Percentiles rank a stretch among this genome's conserved stretches.
Conservation (phyloP, 495 filamentous ascomycete species). For the Neurospora sp. region DNA sequence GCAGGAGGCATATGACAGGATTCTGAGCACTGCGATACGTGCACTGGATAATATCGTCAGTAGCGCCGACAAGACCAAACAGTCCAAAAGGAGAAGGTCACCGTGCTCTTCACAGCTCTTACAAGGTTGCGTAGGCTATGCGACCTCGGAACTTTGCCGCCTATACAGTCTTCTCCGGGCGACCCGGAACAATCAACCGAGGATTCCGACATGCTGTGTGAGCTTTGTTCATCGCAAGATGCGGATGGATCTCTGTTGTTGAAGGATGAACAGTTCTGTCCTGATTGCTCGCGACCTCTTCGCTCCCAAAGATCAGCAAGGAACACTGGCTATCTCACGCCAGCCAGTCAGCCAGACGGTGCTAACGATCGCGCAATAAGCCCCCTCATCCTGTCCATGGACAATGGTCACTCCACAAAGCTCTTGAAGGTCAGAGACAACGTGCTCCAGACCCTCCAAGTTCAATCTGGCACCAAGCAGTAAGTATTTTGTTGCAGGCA, state of each 20-base stretch:
- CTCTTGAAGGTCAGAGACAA: not conserved
- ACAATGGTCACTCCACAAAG: not conserved
- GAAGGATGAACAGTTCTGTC: not conserved
- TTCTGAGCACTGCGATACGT: not conserved
- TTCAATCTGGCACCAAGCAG: not conserved
- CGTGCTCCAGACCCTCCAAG: not conserved
- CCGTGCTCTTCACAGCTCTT: not conserved
- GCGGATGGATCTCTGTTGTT: not conserved
- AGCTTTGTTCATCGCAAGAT: not conserved
- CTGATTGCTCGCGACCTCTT: not conserved
- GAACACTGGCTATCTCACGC: not conserved
- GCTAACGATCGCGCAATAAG: not conserved
- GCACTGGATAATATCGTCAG: not conserved
- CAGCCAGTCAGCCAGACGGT: not conserved
- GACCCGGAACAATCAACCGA: not conserved
- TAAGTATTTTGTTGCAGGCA: not conserved
- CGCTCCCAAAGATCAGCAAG: not conserved
- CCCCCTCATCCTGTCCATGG: not conserved
- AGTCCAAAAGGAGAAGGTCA: not conserved
- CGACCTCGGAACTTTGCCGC: slow-evolving; percentile 1
- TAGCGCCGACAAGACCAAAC: not conserved
- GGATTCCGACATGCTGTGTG: not conserved
- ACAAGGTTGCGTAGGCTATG: slow-evolving; percentile 1
- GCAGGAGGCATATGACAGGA: not conserved
- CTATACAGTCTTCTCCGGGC: not conserved